These are phyloP conservation scores for Kalaharituber pfeilii DNA, from an alignment of 2,329 filamentous ascomycete species.

Conservation along the genomic window DNA sequence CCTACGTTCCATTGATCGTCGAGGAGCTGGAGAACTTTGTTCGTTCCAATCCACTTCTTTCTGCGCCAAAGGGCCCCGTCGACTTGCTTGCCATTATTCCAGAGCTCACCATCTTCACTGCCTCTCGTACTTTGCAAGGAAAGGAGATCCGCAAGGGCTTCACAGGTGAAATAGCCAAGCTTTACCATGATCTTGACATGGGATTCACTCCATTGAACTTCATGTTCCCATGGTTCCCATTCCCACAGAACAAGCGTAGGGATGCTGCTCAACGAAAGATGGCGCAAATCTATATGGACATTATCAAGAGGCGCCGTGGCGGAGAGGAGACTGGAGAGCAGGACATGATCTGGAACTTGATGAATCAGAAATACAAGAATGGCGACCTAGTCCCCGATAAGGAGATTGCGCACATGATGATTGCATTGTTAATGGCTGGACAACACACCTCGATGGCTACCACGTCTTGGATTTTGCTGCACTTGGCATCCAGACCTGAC, in stretches of 20 bases:
- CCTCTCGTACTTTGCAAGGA: constrained; percentile 56
- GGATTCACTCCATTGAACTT: constrained; percentile 72
- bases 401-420: constrained; percentile 74
- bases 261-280: constrained; percentile 55
- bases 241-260: constrained; percentile 57
- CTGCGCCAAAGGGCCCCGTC: constrained; percentile 41
- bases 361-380: constrained; percentile 60
- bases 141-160: constrained; percentile 57
- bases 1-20: constrained; percentile 55
- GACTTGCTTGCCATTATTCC: constrained; percentile 52
- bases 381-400: constrained; percentile 51
- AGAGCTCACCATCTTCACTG: constrained; percentile 69
- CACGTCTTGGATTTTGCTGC: constrained; percentile 60
- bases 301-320: constrained; percentile 46
- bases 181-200: constrained; percentile 66
- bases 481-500: constrained; percentile 51
- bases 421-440: constrained; percentile 66
- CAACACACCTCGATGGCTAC: constrained; percentile 66
- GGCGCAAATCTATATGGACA: constrained; percentile 51
- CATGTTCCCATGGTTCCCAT: constrained; percentile 58
- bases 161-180: constrained; percentile 51
- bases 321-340: constrained; percentile 27
- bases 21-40: constrained; percentile 51
- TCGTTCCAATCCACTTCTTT: constrained; percentile 38
- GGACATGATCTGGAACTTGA: constrained; percentile 67